These are phyloP conservation scores for Serendipita indica DNA, from an alignment of 768 basidiomycete species.

Conservation along the genomic window DNA sequence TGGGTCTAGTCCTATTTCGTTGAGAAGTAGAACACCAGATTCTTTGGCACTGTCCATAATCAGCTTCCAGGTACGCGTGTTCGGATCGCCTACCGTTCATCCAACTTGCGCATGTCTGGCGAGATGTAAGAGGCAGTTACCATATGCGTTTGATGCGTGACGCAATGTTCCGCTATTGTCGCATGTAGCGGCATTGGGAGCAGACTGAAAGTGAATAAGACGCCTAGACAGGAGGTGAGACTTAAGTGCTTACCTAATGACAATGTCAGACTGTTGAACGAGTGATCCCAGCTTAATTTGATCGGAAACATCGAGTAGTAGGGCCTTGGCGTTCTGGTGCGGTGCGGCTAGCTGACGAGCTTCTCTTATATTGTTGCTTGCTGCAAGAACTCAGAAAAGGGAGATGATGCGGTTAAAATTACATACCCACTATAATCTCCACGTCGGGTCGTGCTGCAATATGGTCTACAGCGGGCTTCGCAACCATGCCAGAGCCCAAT, in stretches of 20 bases:
- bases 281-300: conserved; percentile 31
- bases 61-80: not conserved
- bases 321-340: conserved; percentile 38
- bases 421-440: conserved; percentile 62
- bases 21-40: conserved; percentile 58
- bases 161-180: conserved; percentile 54
- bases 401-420: conserved; percentile 9
- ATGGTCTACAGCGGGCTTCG: conserved; percentile 70
- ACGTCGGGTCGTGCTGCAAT: conserved; percentile 49
- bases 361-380: conserved; percentile 55
- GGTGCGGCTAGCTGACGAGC: conserved; percentile 29
- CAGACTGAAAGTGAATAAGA: conserved; percentile 33
- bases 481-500: conserved; percentile 92
- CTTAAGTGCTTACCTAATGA: conserved; percentile 53
- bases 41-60: conserved; percentile 34
- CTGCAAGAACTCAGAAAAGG: conserved; percentile 25
- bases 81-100: conserved; percentile 36
- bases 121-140: conserved; percentile 89
- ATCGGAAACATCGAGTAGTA: conserved; percentile 47
- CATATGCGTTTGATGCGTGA: conserved; percentile 53
- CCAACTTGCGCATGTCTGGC: conserved; percentile 51
- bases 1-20: conserved; percentile 83
- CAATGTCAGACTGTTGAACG: conserved; percentile 53
- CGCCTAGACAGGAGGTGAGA: not conserved
- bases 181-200: conserved; percentile 67